phyloP scores from a whole-genome alignment of 225 moss, liverwort and hornwort genomes.

The Polytrichum formosum region DNA sequence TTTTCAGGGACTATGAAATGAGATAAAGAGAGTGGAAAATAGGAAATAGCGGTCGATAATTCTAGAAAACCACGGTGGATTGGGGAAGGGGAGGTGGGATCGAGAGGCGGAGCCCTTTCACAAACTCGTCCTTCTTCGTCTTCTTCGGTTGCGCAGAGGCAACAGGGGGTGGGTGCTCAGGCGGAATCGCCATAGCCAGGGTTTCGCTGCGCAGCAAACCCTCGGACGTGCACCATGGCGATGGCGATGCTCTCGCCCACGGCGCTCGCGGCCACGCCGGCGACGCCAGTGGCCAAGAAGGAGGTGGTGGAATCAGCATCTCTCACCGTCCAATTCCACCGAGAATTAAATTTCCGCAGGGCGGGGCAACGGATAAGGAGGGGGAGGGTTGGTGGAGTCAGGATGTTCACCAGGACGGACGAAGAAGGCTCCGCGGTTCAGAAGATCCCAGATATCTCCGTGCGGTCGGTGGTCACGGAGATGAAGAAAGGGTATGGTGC shows the following conservation, averaged over 20 bases:
- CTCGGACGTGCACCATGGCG: constrained; percentile 1
- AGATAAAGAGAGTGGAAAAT: too few relatives aligned
- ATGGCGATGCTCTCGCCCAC: constrained; percentile 7
- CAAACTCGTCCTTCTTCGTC: too few relatives aligned
- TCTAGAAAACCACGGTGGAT: too few relatives aligned
- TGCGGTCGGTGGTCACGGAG: constrained; percentile 47
- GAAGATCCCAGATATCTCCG: constrained; percentile 40
- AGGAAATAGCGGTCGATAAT: too few relatives aligned
- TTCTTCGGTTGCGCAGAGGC: too few relatives aligned
- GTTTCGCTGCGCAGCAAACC: background rate
- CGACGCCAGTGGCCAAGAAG: background rate
- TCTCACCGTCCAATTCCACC: background rate
- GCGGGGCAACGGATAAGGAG: background rate
- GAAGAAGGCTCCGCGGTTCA: constrained; percentile 10
- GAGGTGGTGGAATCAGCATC: too few relatives aligned
- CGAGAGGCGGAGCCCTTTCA: too few relatives aligned
- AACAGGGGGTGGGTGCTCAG: too few relatives aligned
- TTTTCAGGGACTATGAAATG: too few relatives aligned
- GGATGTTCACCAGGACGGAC: constrained; percentile 39
- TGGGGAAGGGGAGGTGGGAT: too few relatives aligned
- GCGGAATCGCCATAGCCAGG: background rate
- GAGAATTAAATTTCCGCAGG: background rate
- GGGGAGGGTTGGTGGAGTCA: constrained; percentile 21
- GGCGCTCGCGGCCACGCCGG: background rate
- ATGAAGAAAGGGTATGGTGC: constrained; percentile 99